Percentiles rank a stretch among this genome's conserved stretches.
phyloP scores from a whole-genome alignment of 2,329 filamentous ascomycete genomes.

The Hawksworthiomyces lignivorus region DNA sequence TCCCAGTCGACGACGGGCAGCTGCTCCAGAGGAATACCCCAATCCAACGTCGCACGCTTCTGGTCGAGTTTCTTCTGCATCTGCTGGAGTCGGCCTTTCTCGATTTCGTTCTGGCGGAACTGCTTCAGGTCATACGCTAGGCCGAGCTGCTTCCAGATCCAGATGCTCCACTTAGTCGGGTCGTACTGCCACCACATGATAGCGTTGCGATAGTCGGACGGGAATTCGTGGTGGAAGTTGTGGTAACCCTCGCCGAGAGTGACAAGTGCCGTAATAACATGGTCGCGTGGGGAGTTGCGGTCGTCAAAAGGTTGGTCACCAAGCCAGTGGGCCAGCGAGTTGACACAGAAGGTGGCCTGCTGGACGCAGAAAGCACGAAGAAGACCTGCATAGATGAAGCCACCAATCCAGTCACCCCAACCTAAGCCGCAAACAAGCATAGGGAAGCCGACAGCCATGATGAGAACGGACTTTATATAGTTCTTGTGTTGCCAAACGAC shows the following conservation, averaged over 20 bases:
- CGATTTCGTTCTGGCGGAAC: conserved; percentile 86
- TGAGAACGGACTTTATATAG: conserved; percentile 71
- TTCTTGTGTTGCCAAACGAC: conserved; percentile 84
- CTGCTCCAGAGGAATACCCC: conserved; percentile 78
- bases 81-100: conserved; percentile 85
- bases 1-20: conserved; percentile 83
- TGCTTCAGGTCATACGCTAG: conserved; percentile 83
- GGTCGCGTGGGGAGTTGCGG: conserved; percentile 83
- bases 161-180: conserved; percentile 86
- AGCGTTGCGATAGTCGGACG: conserved; percentile 86
- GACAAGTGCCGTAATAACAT: conserved; percentile 76
- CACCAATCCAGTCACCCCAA: conserved; percentile 76
- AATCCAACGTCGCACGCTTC: conserved; percentile 74
- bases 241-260: conserved; percentile 83
- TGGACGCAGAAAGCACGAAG: conserved; percentile 84
- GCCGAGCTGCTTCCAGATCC: conserved; percentile 74
- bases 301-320: conserved; percentile 90
- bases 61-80: conserved; percentile 89
- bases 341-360: conserved; percentile 90
- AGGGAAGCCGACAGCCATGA: conserved; percentile 71
- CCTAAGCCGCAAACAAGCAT: conserved; percentile 66
- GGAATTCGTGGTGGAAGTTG: conserved; percentile 95
- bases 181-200: conserved; percentile 90
- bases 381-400: conserved; percentile 78
- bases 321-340: conserved; percentile 84